phyloP scores from a whole-genome alignment of 352 stramenopile genomes.

The Globisporangium solare region DNA sequence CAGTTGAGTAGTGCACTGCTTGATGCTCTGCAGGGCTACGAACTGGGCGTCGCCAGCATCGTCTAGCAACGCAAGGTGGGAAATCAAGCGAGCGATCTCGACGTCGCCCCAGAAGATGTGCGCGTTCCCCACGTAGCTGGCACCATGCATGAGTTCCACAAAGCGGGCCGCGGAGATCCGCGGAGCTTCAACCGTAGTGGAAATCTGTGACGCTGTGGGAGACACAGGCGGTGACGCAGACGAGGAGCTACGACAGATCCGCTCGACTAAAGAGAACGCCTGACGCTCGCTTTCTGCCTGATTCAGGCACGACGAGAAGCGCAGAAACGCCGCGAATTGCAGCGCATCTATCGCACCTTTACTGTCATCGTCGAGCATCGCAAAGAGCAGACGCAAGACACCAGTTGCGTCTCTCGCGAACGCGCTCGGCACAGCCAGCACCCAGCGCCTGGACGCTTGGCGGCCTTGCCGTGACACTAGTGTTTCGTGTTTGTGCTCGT shows the following conservation, averaged over 20 bases:
- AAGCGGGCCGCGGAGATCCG: constrained; percentile 23
- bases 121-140: background rate
- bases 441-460: constrained; percentile 14
- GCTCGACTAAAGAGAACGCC: constrained; percentile 4
- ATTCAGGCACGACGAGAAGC: constrained; percentile 8
- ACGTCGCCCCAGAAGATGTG: constrained; percentile 13
- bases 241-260: background rate
- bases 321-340: constrained; percentile 20
- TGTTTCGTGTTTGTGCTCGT: background rate
- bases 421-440: constrained; percentile 32
- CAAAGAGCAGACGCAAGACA: constrained; percentile 36
- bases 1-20: constrained; percentile 12
- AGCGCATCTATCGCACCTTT: constrained; percentile 20
- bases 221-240: constrained; percentile 13
- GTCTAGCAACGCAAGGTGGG: constrained; percentile 11
- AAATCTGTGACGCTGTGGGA: background rate
- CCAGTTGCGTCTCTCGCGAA: constrained; percentile 20
- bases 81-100: constrained; percentile 21
- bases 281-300: constrained; percentile 17
- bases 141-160: constrained; percentile 12
- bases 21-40: background rate
- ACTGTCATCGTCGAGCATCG: constrained; percentile 32
- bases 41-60: background rate
- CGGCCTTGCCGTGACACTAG: background rate
- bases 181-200: background rate